Conservation (phyloP, 164 flowering plant genomes). For the Aristolochia contorta region DNA sequence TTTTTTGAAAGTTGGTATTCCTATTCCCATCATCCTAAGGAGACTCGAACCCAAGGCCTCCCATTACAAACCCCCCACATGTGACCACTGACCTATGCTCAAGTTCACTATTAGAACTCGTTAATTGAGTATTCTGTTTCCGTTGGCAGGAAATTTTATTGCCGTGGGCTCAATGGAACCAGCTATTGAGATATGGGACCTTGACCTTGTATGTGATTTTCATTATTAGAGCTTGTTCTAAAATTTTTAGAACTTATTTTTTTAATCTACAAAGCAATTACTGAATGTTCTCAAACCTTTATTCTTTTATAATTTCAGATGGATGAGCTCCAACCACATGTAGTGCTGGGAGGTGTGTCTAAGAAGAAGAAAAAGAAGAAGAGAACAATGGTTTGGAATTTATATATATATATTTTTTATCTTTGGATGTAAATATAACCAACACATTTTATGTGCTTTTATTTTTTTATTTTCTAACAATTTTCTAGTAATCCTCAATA, state of each 20-base stretch:
- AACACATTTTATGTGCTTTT: neutral
- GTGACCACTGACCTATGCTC: no score
- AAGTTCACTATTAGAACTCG: no score
- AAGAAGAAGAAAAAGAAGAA: constrained; percentile 44
- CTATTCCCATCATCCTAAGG: no score
- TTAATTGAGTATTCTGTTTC: neutral
- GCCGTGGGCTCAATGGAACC: constrained; percentile 91
- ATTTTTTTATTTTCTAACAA: neutral
- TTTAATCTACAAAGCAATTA: no score
- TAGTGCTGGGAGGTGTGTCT: constrained; percentile 55
- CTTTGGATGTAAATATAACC: no score
- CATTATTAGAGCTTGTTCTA: no score
- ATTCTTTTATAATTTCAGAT: constrained; percentile 30
- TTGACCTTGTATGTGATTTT: constrained; percentile 60
- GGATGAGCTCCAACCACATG: constrained; percentile 72
- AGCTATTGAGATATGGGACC: constrained; percentile 94
- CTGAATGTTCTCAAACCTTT: neutral
- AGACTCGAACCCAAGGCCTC: no score
- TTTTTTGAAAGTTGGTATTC: no score
- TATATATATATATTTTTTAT: neutral
- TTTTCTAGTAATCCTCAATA: neutral
- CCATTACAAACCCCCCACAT: no score
- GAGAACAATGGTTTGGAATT: constrained; percentile 44
- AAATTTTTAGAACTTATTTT: no score
- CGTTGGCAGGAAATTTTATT: constrained; percentile 25